Conservation (phyloP, 495 filamentous ascomycete species). For the Penicillium pulvis region DNA sequence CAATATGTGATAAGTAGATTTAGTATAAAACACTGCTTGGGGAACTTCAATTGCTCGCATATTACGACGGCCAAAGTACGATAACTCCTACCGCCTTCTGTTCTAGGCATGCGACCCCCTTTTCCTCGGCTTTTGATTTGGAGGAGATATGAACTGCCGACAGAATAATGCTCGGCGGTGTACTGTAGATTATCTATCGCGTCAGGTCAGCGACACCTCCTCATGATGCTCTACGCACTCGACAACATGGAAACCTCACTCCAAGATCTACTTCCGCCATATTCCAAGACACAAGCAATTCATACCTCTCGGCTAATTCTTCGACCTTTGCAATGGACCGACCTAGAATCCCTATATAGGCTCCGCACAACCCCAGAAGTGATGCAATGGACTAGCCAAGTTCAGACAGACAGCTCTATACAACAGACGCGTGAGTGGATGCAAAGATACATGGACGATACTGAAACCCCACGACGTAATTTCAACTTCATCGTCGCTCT, state of each 20-base stretch:
- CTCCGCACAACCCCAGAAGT: constrained; percentile 4
- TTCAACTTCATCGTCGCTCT: constrained; percentile 8
- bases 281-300: neutral
- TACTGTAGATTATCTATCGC: neutral
- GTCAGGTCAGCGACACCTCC: neutral
- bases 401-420: neutral
- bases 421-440: constrained; percentile 5
- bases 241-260: constrained; percentile 1
- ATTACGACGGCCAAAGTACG: neutral
- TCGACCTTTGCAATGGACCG: constrained; percentile 5
- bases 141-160: neutral
- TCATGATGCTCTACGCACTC: neutral
- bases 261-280: neutral
- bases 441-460: neutral
- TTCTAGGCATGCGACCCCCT: neutral
- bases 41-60: neutral
- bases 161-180: constrained; percentile 1
- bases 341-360: neutral
- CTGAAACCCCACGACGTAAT: neutral
- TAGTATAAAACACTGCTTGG: too few relatives aligned
- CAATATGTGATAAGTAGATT: neutral
- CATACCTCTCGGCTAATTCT: neutral
- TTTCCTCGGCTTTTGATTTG: neutral
- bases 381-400: constrained; percentile 11
- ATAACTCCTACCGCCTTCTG: neutral